Conservation (phyloP, 140 eudicot genomes). For the Senecio squalidus region DNA sequence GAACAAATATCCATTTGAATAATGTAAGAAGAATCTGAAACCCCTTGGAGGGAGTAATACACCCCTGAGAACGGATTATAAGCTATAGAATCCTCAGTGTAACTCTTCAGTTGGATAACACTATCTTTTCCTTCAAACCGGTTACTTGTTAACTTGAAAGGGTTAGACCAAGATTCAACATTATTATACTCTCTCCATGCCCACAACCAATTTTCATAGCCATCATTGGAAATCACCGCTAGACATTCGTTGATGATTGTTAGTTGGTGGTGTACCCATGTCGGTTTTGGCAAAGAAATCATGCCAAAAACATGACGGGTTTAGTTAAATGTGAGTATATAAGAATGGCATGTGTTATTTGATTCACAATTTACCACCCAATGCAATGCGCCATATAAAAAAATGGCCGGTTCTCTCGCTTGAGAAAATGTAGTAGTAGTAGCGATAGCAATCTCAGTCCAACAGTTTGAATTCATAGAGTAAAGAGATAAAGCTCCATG, state of each 20-base stretch:
- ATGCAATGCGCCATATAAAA: slow-evolving; percentile 22
- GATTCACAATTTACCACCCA: slow-evolving; percentile 17
- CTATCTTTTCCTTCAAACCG: neutral
- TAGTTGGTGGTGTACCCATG: neutral
- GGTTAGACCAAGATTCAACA: neutral
- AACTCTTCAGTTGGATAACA: neutral
- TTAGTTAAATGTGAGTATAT: slow-evolving; percentile 27
- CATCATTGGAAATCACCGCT: neutral
- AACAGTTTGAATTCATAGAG: slow-evolving; percentile 18
- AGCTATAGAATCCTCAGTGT: neutral
- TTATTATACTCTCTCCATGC: neutral
- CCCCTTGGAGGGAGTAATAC: neutral
- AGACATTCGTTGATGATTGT: slow-evolving; percentile 4
- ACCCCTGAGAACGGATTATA: neutral
- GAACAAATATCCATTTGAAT: neutral
- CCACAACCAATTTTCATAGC: neutral
- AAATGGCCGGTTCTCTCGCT: neutral
- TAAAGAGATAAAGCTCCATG: slow-evolving; percentile 11
- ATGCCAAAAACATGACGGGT: slow-evolving; percentile 22
- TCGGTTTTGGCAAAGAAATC: slow-evolving; percentile 15
- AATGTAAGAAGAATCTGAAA: neutral
- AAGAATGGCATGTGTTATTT: neutral
- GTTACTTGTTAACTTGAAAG: neutral
- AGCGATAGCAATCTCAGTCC: slow-evolving; percentile 20
- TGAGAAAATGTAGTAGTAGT: neutral